A percentile compares a stretch with the other conserved stretches of the same genome.
Evolutionary conservation across 1,139 yeast genomes (phyloP).

Genomic region (Williopsis jadinii): DNA sequence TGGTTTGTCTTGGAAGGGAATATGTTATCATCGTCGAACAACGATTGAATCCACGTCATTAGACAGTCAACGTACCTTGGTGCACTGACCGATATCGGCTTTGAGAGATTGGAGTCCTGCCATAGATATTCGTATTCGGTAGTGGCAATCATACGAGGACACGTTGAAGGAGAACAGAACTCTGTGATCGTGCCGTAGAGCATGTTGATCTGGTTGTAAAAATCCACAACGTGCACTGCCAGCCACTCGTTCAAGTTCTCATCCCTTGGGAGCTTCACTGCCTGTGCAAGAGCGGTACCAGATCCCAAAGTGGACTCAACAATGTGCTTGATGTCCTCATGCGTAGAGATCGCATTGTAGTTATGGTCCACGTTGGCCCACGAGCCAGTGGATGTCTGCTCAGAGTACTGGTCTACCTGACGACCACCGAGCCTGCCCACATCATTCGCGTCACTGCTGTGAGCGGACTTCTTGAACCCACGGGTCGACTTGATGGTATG

Average conservation of each 20-base stretch:
- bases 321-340: conserved; percentile 66
- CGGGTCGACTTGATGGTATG: conserved; percentile 48
- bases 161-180: conserved; percentile 85
- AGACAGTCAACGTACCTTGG: conserved; percentile 90
- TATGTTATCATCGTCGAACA: conserved; percentile 80
- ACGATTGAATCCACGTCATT: conserved; percentile 91
- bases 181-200: conserved; percentile 93
- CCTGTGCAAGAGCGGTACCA: conserved; percentile 83
- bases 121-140: conserved; percentile 94
- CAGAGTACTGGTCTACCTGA: no score
- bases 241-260: conserved; percentile 94
- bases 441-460: conserved; percentile 4
- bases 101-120: conserved; percentile 61
- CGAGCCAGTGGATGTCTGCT: no score
- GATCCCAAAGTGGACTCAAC: conserved; percentile 96
- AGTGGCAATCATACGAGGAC: conserved; percentile 97
- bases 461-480: conserved; percentile 35
- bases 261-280: conserved; percentile 89
- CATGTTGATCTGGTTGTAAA: conserved; percentile 95
- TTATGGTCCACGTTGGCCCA: conserved; percentile 10
- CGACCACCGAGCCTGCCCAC: no score
- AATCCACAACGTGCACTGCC: conserved; percentile 87
- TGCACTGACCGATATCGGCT: conserved; percentile 77
- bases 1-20: conserved; percentile 90
- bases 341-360: conserved; percentile 45